These are phyloP conservation scores for Nepenthes alata DNA, from an alignment of 179 eudicot species.

Conservation along the genomic window DNA sequence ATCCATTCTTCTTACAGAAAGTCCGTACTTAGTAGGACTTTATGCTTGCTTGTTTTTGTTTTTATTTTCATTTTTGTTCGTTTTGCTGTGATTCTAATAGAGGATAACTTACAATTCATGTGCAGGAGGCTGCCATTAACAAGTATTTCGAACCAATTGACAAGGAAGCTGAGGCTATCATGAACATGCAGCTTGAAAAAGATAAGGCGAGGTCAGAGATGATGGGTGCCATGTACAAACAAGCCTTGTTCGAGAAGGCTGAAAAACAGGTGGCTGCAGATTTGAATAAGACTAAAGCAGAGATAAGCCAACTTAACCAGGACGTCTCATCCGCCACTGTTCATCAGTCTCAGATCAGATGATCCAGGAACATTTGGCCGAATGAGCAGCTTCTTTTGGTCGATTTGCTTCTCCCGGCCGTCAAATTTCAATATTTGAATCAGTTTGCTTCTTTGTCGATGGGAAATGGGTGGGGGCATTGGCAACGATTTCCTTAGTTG, in stretches of 20 bases:
- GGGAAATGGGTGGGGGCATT: too few relatives aligned
- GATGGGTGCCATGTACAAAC: constrained; percentile 44
- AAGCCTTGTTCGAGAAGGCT: constrained; percentile 50
- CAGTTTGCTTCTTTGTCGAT: too few relatives aligned
- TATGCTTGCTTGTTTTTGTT: constrained; percentile 1
- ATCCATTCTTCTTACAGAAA: too few relatives aligned
- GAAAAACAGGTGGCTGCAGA: constrained; percentile 39
- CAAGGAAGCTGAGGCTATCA: constrained; percentile 60
- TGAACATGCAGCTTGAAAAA: constrained; percentile 64
- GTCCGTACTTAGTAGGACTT: too few relatives aligned
- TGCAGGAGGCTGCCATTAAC: constrained; percentile 67
- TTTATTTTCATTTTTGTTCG: neutral
- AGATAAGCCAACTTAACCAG: neutral
- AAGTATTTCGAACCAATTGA: constrained; percentile 73
- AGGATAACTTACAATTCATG: neutral
- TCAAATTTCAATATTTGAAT: too few relatives aligned
- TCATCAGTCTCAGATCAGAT: neutral
- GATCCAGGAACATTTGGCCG: neutral
- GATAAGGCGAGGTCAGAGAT: constrained; percentile 45
- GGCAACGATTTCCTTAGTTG: too few relatives aligned
- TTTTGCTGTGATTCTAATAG: neutral
- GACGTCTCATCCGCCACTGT: neutral
- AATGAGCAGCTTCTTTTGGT: too few relatives aligned
- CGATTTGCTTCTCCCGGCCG: too few relatives aligned
- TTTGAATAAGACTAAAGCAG: constrained; percentile 14